These are phyloP conservation scores for Plasmodium reichenowi DNA, from an alignment of 169 alveolate genomes.

Conservation along the genomic window DNA sequence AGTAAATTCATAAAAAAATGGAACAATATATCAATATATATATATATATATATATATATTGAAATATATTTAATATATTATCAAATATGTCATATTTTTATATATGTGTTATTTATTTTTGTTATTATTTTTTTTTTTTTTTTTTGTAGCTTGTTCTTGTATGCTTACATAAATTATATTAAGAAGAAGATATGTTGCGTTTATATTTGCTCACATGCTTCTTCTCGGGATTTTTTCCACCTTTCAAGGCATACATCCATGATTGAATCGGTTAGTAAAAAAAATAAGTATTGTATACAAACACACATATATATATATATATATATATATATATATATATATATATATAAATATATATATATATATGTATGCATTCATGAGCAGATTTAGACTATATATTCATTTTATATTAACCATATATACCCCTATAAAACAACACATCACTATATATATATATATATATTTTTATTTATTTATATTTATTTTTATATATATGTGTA, in stretches of 20 bases:
- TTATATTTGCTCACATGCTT: constrained; percentile 76
- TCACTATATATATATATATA: neutral
- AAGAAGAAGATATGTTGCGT: constrained; percentile 75
- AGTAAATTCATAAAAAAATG: constrained; percentile 22
- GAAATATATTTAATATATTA: neutral
- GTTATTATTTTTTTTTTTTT: neutral
- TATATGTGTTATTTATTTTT: neutral
- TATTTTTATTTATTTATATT: neutral
- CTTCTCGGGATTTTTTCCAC: constrained; percentile 78
- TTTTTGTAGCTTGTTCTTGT: constrained; percentile 76
- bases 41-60: constrained; percentile 4
- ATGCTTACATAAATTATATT: constrained; percentile 81
- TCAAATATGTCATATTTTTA: neutral
- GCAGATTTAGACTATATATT: too few species aligned
- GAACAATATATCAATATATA: neutral
- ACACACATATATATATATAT: neutral
- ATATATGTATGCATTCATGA: neutral
- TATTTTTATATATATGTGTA: neutral
- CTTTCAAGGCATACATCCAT: constrained; percentile 79
- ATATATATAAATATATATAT: neutral
- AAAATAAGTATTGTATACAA: neutral
- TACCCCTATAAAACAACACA: too few species aligned
- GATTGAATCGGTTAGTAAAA: constrained; percentile 73
- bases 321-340: neutral
- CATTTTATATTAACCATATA: too few species aligned